Conservation (phyloP, 2,329 filamentous ascomycete genomes). For the Neopestalotiopsis sp. region DNA sequence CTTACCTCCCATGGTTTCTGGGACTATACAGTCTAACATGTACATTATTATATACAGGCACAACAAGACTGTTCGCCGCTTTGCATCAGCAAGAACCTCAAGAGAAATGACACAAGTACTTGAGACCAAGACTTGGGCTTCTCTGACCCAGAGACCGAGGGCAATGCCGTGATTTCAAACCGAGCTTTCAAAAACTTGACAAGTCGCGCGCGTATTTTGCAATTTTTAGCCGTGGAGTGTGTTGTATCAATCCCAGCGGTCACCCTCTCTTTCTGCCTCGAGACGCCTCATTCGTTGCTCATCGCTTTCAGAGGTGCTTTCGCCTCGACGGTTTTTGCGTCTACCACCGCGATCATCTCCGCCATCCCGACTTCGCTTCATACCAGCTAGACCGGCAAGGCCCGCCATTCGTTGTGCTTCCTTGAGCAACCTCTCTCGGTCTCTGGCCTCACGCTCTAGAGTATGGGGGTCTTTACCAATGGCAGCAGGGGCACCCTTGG, state of each 20-base stretch:
- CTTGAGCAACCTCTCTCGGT: conserved; percentile 70
- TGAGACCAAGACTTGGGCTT: no score
- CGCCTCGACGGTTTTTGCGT: conserved; percentile 55
- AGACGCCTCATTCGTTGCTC: conserved; percentile 56
- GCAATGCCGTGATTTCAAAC: neutral
- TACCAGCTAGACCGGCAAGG: conserved; percentile 50
- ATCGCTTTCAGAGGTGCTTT: conserved; percentile 55
- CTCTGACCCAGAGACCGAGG: no score
- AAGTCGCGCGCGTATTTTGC: neutral
- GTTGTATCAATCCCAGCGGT: conserved; percentile 48
- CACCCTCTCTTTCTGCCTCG: conserved; percentile 65
- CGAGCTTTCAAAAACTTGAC: neutral
- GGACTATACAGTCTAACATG: no score
- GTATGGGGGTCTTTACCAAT: conserved; percentile 66
- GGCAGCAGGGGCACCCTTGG: conserved; percentile 27
- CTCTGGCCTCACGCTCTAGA: conserved; percentile 70
- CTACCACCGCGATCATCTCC: conserved; percentile 51
- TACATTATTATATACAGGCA: no score
- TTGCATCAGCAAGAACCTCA: no score
- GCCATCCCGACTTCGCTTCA: conserved; percentile 53
- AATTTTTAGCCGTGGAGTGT: neutral
- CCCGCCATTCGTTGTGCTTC: conserved; percentile 71
- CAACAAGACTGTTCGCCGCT: no score
- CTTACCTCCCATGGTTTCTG: no score
- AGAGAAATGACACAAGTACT: no score